Evolutionary conservation across 208 protist genomes (phyloP), one percentile per base, ranked within the genome.

Genomic region (Wallacemonas collosoma): DNA sequence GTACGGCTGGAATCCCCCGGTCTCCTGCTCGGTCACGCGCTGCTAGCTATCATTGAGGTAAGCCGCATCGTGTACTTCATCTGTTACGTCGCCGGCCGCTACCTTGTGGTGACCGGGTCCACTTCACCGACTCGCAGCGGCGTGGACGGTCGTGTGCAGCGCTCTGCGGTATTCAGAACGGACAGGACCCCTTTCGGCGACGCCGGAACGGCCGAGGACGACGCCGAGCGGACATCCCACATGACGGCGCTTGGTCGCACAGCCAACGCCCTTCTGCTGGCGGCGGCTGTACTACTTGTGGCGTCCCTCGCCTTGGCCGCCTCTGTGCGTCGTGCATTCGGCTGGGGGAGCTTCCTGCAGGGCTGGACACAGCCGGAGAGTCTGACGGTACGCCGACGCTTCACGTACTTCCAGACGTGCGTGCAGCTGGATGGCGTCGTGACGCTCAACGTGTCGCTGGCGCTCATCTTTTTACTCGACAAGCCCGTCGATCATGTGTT

Each of bases 1-100:
- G 83, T 85, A 17, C 82, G 83, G 54, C 85, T 82, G 53, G 85
- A 93, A 58, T 81, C 85, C 61, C 54, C 77, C 3, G 80, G 83
- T 9, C 56, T 83, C 41, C 77, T 93, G 6, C 65, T 90, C 17
- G 82, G 79, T 35, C 77, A 87, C 54, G 76, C 74, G 15, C 68
- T 89, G 14, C 63, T 82, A 53, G 76, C 83, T 3, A 56, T 76
- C 44, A 67, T 93, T 55, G 78, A 90, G 68, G 38, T 86, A 1
- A 58, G 65, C 62, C 73, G 81, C 36, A 69, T 78, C 6, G 66
- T 67, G 0, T 89, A 93, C 61, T 90, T 90, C 67, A 15, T 85
- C 5, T 51, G 72, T 15, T 58, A 70, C 5, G 75, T 76, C 12
- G 60, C 69, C 4, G 41, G n/a, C 0, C 66, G 80, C 50, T 85